Conservation (phyloP, 2,329 filamentous ascomycete species). For the Epichloe sibirici region DNA sequence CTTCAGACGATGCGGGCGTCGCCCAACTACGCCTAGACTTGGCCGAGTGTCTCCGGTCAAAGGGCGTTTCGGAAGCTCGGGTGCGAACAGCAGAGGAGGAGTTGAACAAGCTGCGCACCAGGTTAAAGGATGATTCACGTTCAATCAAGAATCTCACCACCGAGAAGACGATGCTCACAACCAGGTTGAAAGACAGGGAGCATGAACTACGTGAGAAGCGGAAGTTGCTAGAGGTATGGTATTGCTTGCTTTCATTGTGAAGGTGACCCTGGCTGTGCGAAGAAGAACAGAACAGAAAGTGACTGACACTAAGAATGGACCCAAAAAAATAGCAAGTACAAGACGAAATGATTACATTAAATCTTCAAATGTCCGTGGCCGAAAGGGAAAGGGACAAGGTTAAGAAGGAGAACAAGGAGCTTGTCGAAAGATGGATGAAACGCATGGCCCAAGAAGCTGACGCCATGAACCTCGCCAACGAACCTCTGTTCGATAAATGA, state of each 20-base stretch:
- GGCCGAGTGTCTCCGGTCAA: conserved; percentile 63
- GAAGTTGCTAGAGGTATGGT: conserved; percentile 59
- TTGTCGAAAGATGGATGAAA: conserved; percentile 86
- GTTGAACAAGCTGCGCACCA: conserved; percentile 48
- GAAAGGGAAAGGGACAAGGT: conserved; percentile 64
- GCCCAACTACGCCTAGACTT: conserved; percentile 56
- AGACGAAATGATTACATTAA: conserved; percentile 81
- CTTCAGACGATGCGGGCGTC: conserved; percentile 20
- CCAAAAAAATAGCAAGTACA: conserved; percentile 55
- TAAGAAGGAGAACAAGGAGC: conserved; percentile 71
- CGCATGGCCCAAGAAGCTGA: conserved; percentile 78
- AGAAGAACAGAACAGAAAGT: neutral
- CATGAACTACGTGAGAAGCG: conserved; percentile 78
- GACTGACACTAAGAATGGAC: neutral
- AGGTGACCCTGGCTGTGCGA: too few relatives aligned
- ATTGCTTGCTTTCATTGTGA: neutral
- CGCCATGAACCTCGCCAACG: conserved; percentile 63
- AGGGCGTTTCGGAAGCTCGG: conserved; percentile 52
- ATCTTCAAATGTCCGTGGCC: conserved; percentile 76
- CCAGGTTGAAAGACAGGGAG: conserved; percentile 65
- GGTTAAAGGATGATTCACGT: conserved; percentile 46
- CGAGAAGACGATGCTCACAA: conserved; percentile 48
- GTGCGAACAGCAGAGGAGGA: conserved; percentile 52
- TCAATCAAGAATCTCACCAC: conserved; percentile 49
- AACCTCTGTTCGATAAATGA: conserved; percentile 24